Conservation (phyloP, 208 protist species). For the Leishmania tarentolae region DNA sequence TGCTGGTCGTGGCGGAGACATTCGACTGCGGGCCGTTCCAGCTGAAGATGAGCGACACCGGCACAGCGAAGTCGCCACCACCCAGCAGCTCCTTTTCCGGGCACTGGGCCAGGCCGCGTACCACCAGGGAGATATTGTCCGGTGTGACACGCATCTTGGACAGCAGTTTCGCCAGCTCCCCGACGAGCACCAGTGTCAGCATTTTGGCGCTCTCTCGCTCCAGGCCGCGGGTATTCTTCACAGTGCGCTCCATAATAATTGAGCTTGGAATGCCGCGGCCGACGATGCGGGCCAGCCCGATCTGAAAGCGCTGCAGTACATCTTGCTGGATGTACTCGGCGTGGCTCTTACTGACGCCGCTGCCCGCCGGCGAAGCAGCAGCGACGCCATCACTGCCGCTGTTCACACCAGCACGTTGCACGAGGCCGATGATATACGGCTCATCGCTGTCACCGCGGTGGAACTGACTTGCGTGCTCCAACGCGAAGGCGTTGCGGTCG, state of each 20-base stretch:
- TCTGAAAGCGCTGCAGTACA: conserved; percentile 55
- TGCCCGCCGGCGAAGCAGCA: neutral
- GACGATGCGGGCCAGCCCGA: conserved; percentile 64
- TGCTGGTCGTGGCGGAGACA: conserved; percentile 10
- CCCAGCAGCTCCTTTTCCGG: conserved; percentile 66
- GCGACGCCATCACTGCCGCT: conserved; percentile 10
- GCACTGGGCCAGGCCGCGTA: conserved; percentile 72
- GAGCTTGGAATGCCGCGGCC: conserved; percentile 66
- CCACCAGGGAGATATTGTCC: conserved; percentile 61
- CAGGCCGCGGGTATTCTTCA: conserved; percentile 45
- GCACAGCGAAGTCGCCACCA: conserved; percentile 69
- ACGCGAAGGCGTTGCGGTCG: conserved; percentile 58
- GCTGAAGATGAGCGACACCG: conserved; percentile 67
- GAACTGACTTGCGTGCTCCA: conserved; percentile 49
- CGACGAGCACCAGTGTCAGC: conserved; percentile 61
- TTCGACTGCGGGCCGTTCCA: conserved; percentile 59
- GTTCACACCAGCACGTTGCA: conserved; percentile 52
- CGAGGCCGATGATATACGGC: conserved; percentile 68
- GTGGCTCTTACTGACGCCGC: conserved; percentile 37
- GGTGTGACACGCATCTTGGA: conserved; percentile 56
- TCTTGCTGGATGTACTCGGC: conserved; percentile 53
- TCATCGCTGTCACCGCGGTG: conserved; percentile 48
- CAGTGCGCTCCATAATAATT: conserved; percentile 52
- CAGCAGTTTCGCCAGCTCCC: conserved; percentile 64
- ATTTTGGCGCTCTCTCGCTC: conserved; percentile 66